Evolutionary conservation across 2,329 filamentous ascomycete genomes (phyloP).

Genomic region (Colletotrichum orchidophilum): DNA sequence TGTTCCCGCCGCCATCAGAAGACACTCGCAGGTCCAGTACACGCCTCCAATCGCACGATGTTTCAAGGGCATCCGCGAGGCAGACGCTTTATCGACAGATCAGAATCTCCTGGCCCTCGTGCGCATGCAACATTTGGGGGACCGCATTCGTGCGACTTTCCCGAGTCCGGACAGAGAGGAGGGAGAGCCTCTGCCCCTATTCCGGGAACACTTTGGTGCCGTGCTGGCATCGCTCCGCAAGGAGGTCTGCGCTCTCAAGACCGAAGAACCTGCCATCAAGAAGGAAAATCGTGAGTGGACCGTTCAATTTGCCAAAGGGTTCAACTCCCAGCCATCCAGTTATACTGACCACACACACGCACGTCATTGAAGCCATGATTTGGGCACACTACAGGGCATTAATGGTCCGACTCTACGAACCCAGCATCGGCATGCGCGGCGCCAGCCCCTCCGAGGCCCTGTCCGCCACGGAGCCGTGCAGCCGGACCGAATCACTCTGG

Average conservation of each 20-base stretch:
- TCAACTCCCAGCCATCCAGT: accelerated
- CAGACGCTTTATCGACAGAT: conserved; percentile 17
- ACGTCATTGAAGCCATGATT: conserved; percentile 43
- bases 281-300: conserved; percentile 8
- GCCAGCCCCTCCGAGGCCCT: conserved; percentile 32
- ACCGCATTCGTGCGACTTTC: conserved; percentile 41
- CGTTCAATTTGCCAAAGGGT: background rate
- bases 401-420: conserved; percentile 49
- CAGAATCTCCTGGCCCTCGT: conserved; percentile 43
- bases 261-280: conserved; percentile 1
- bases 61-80: conserved; percentile 41
- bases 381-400: conserved; percentile 45
- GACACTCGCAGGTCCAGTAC: conserved; percentile 44
- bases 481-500: conserved; percentile 49
- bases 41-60: conserved; percentile 46
- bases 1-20: conserved; percentile 43
- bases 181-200: conserved; percentile 10
- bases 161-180: conserved; percentile 36
- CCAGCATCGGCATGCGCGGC: conserved; percentile 43
- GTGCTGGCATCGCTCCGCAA: conserved; percentile 43
- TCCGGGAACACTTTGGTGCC: conserved; percentile 43
- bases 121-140: conserved; percentile 45
- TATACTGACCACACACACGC: background rate
- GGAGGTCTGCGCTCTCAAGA: conserved; percentile 43
- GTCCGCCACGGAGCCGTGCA: conserved; percentile 33